A percentile compares a stretch with the other conserved stretches of the same genome.
Conservation (phyloP, 2,329 filamentous ascomycete genomes). For the Hymenotorrendiella dingleyae region DNA sequence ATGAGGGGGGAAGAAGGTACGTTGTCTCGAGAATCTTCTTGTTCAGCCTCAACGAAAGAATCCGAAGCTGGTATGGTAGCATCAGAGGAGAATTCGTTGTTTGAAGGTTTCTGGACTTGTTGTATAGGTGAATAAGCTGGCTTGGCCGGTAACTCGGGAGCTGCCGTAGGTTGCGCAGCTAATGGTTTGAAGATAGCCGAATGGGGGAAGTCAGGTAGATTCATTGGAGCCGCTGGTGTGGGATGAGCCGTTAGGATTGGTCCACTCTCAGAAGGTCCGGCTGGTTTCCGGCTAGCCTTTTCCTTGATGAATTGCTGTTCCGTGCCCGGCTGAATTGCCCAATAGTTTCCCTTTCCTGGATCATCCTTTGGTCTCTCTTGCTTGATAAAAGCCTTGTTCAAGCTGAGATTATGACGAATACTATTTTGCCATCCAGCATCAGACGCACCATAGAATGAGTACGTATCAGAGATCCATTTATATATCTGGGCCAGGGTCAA, state of each 20-base stretch:
- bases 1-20: constrained; percentile 38
- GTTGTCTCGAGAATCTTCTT: constrained; percentile 36
- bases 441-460: constrained; percentile 75
- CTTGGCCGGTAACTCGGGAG: constrained; percentile 20
- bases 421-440: constrained; percentile 98
- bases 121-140: constrained; percentile 15
- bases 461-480: constrained; percentile 98
- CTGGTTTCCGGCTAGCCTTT: constrained; percentile 54
- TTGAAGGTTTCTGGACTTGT: constrained; percentile 19
- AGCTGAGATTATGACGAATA: constrained; percentile 93
- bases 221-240: constrained; percentile 7
- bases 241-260: constrained; percentile 24
- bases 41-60: constrained; percentile 46
- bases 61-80: constrained; percentile 72
- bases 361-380: constrained; percentile 95
- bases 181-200: constrained; percentile 22
- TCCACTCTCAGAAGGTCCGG: constrained; percentile 48
- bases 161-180: constrained; percentile 19
- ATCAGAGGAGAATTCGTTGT: constrained; percentile 64
- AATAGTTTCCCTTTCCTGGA: constrained; percentile 95
- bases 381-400: constrained; percentile 96
- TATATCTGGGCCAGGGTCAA: constrained; percentile 94
- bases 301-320: constrained; percentile 87
- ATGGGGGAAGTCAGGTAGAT: constrained; percentile 19
- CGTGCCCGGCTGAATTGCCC: constrained; percentile 85